Base-by-base conservation (phyloP, 306 rosid species). In the Vigna unguiculata region DNA sequence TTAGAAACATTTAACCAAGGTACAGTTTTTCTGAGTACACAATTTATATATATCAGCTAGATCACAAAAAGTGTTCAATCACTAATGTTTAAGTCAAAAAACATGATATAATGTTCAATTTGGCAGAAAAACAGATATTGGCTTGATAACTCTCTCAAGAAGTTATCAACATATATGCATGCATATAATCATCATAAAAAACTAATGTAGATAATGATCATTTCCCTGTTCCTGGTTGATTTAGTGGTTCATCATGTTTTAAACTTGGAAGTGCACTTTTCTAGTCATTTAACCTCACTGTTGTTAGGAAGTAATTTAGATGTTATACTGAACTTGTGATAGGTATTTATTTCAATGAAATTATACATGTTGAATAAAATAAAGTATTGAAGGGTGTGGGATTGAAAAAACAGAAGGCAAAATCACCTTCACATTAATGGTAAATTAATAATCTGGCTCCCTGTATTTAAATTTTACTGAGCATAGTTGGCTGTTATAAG, bases 1-100 rank as follows among this genome's bases (percentile, higher is more conserved):
- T 52, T 17, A 57, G 47, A 65, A 73, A 65, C 55, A 22, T 48
- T 67, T 12, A 25, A 36, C 25, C 25, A 52, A 81, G 84, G 77
- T 81, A 81, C 65, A 48, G 0, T 15, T 69, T 67, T 38, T 32
- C 69, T 63, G 24, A 63, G 22, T 34, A 16, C 16, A 12, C 7
- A 17, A 24, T 48, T 11, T 47, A 13, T n/a, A 19, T 32, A 9
- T 3, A n/a, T 34, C 45, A 14, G 48, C 21, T 62, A 21, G 6
- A 41, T 36, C 53, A 36, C 41, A 43, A 1, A 67, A 16, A 38
- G 55, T 41, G 9, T 57, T n/a, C 46, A n/a, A 7, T 57, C 19
- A 57, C 52, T 24, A 7, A 40, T 67, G 17, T 67, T 48, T 45
- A 74, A 40, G 30, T 28, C 19, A 59, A 16, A 11, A 65, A 17